Conservation (phyloP, 139 green algal genomes). For the Chlorella vulgaris region DNA sequence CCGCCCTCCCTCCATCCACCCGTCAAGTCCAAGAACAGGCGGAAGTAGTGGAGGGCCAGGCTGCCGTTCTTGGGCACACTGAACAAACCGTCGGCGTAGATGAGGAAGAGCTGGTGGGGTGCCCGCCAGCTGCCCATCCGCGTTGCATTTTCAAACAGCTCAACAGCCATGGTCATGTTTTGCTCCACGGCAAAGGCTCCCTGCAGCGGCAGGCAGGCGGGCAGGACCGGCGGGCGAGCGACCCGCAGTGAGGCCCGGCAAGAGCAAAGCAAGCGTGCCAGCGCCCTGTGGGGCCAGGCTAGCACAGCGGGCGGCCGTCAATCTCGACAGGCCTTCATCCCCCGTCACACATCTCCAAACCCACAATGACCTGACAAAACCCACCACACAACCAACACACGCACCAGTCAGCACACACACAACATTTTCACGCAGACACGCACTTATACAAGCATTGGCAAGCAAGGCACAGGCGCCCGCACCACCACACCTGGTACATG, state of each 20-base stretch:
- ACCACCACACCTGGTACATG: constrained; percentile 8
- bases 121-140: constrained; percentile 51
- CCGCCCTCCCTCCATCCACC: not conserved
- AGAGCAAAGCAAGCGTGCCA: not conserved
- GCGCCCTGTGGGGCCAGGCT: no score
- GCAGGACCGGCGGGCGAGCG: no score
- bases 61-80: not conserved
- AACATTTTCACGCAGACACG: no score
- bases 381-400: no score
- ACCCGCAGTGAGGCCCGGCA: no score
- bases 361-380: no score
- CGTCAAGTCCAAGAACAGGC: constrained; percentile 11
- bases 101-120: constrained; percentile 43
- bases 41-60: not conserved
- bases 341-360: no score
- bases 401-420: no score
- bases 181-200: constrained; percentile 9
- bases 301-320: no score
- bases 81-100: constrained; percentile 33
- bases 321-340: no score
- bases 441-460: not conserved
- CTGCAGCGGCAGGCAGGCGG: no score
- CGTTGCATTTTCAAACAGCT: constrained; percentile 39
- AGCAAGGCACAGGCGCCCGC: not conserved
- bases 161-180: constrained; percentile 22